Evolutionary conservation across 2,329 filamentous ascomycete genomes (phyloP).

Genomic region (Fusarium pseudoanthophilum): DNA sequence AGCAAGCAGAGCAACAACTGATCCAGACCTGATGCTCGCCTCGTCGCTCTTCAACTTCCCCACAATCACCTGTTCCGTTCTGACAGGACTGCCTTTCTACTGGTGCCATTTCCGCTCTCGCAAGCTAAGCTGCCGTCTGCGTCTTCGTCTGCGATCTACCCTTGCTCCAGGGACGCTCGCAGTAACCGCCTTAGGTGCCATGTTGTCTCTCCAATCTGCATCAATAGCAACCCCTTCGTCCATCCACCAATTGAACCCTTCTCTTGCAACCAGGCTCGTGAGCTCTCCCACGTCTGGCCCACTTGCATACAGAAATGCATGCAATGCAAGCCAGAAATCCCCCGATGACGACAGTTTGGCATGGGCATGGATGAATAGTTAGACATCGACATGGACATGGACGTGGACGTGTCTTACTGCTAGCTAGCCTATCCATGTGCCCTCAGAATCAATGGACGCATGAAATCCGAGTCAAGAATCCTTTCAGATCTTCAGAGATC

Average conservation of each 20-base stretch:
- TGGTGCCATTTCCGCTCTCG: conserved; percentile 24
- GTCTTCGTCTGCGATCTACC: conserved; percentile 26
- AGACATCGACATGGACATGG: background rate
- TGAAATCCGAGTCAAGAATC: conserved; percentile 25
- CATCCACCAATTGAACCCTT: conserved; percentile 31
- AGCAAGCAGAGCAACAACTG: background rate
- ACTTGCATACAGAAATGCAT: conserved; percentile 33
- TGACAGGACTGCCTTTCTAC: background rate
- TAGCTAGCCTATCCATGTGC: conserved; percentile 19
- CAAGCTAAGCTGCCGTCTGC: conserved; percentile 21
- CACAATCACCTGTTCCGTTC: conserved; percentile 36
- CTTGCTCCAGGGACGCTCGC: conserved; percentile 29
- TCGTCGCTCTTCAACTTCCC: conserved; percentile 28
- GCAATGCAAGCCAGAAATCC: conserved; percentile 32
- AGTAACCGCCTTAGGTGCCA: conserved; percentile 15
- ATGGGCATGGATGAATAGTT: conserved; percentile 5
- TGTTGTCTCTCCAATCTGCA: conserved; percentile 36
- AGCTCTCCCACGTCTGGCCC: conserved; percentile 25
- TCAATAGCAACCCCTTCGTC: conserved; percentile 22
- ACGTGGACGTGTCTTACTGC: conserved; percentile 13
- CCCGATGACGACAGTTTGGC: conserved; percentile 40
- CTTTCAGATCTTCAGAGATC: conserved; percentile 16
- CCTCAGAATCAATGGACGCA: conserved; percentile 8
- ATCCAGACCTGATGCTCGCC: conserved; percentile 21
- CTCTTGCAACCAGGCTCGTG: conserved; percentile 29